phyloP scores from a whole-genome alignment of 257 asterid species.

The Primulina huaijiensis region DNA sequence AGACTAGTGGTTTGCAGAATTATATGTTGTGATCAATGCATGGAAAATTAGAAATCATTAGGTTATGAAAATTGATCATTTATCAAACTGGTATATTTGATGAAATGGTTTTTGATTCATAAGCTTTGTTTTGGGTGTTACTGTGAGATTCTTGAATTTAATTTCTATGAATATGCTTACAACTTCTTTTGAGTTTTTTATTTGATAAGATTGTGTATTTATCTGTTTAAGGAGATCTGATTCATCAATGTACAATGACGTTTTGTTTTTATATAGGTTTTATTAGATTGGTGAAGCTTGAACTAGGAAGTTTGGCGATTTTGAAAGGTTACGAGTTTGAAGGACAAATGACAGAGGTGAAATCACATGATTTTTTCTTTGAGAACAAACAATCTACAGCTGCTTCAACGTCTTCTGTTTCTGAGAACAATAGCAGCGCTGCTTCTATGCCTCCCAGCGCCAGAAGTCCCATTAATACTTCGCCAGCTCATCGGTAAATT shows the following conservation, averaged over 20 bases:
- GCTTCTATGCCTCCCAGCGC: slow-evolving; percentile 57
- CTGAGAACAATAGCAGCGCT: slow-evolving; percentile 72
- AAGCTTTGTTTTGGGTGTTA: slow-evolving; percentile 23
- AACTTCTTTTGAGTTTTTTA: slow-evolving; percentile 27
- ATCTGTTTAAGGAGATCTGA: slow-evolving; percentile 24
- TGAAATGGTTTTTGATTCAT: slow-evolving; percentile 33
- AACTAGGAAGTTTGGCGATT: slow-evolving; percentile 38
- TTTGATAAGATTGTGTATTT: slow-evolving; percentile 28
- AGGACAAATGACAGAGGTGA: slow-evolving; percentile 56
- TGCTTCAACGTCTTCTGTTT: slow-evolving; percentile 82
- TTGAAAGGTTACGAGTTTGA: slow-evolving; percentile 27
- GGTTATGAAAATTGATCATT: not conserved
- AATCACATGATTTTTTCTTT: slow-evolving; percentile 46
- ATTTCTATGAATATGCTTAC: slow-evolving; percentile 12
- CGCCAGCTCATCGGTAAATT: slow-evolving; percentile 74
- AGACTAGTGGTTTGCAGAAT: not conserved
- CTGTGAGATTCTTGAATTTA: slow-evolving; percentile 25
- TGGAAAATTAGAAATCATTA: not conserved
- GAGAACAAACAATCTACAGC: slow-evolving; percentile 71
- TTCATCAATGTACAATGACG: slow-evolving; percentile 26
- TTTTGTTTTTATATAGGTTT: slow-evolving; percentile 11
- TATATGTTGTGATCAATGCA: not conserved
- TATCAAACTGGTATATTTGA: slow-evolving; percentile 6
- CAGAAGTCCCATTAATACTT: slow-evolving; percentile 67
- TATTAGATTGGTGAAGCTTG: slow-evolving; percentile 28